Base-by-base conservation (phyloP, 164 flowering plant species). In the Stephania japonica region DNA sequence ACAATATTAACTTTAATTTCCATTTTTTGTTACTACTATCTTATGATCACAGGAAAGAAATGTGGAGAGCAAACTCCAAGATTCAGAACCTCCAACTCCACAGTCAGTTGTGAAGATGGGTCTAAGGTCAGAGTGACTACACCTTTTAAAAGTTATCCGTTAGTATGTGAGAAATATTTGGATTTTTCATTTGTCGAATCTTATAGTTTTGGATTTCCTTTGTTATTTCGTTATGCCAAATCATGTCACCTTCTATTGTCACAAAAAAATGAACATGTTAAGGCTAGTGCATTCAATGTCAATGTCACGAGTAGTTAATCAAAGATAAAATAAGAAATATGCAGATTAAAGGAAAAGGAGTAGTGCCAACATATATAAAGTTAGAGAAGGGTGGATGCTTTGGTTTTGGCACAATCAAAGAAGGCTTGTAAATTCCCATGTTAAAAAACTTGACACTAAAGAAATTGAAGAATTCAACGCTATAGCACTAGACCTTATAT, bases 41-140 rank as follows among this genome's bases (percentile, higher is more conserved):
- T 68, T 44, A 32, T 71, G 27, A 63, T 83, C 79, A 64, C 88
- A 93, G 98, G 98, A 93, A 75, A 93, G 84, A 83, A 87, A 85
- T 81, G 82, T 81, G 78, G 91, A 91, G 72, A 75, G 79, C 32
- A 94, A 85, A 79, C 73, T 79, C 73, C 91, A 85, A 67, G 93
- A 89, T 42, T 82, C 83, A 59, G 97, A 90, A 80, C 90, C 97
- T 78, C 86, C 89, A 75, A 88, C 94, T 72, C 92, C 92, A 62
- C 88, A 80, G 71, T 86, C 91, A 27, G 75, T 83, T 42, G 65
- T 79, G 41, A 94, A 87, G 83, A 86, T 88, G 86, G 76, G 88
- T 70, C 81, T 75, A 49, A 94, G 97, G 98, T 94, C 26, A 42
- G 84, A 78, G 21, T 18, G 63, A 42, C 42, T 27, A 38, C 24